Percentiles rank a stretch among this genome's conserved stretches.
Conservation (phyloP, 2,329 filamentous ascomycete genomes). For the Pestalotiopsis sp. region DNA sequence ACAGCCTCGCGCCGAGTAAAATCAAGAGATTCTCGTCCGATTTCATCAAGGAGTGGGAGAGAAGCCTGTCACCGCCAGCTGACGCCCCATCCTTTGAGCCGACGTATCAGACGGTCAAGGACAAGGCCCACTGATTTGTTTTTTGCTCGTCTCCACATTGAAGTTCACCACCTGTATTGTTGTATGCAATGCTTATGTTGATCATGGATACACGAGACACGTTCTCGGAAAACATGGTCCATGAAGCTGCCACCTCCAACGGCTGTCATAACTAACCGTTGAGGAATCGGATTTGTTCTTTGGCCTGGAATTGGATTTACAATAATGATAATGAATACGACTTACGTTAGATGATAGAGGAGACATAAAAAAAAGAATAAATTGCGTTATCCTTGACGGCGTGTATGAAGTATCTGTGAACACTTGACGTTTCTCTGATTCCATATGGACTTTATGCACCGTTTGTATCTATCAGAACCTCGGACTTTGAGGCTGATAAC, state of each 20-base stretch:
- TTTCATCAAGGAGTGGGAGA: conserved; percentile 92
- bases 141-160: not conserved
- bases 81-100: conserved; percentile 25
- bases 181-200: not conserved
- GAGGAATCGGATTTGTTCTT: not conserved
- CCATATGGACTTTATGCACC: too few species aligned
- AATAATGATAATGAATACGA: not conserved
- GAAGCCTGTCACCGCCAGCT: conserved; percentile 63
- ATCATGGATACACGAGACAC: not conserved
- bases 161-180: not conserved
- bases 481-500: too few species aligned
- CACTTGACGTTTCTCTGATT: too few species aligned
- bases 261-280: not conserved
- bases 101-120: conserved; percentile 16
- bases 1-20: conserved; percentile 73
- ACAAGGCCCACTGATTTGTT: conserved; percentile 9
- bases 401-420: not conserved
- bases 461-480: too few species aligned
- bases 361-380: not conserved
- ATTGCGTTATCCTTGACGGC: not conserved
- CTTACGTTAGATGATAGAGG: not conserved
- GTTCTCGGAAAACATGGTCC: not conserved
- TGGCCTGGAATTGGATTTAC: not conserved
- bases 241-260: not conserved
- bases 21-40: conserved; percentile 82